Conservation (phyloP, 768 basidiomycete genomes). For the Russula vinacea region DNA sequence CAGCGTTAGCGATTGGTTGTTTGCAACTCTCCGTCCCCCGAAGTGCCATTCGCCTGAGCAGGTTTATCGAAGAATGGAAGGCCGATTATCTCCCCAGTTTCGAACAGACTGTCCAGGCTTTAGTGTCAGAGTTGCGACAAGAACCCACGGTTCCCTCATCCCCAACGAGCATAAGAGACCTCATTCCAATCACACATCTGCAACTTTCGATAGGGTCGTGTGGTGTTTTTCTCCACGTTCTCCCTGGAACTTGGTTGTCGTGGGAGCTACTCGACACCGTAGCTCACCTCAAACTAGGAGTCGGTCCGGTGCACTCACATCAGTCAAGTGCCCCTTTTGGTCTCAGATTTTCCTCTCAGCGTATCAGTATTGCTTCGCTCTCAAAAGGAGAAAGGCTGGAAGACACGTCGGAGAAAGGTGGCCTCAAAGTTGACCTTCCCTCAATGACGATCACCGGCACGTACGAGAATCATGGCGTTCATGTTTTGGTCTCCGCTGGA, state of each 20-base stretch:
- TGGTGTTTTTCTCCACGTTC: slow-evolving; percentile 69
- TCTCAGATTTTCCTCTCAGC: slow-evolving; percentile 58
- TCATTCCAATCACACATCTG: slow-evolving; percentile 42
- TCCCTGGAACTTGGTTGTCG: slow-evolving; percentile 85
- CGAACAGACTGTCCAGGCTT: slow-evolving; percentile 59
- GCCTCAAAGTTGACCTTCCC: slow-evolving; percentile 64
- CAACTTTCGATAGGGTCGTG: slow-evolving; percentile 51
- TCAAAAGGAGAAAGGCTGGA: slow-evolving; percentile 33
- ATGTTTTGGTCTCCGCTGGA: slow-evolving; percentile 60
- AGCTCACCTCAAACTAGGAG: slow-evolving; percentile 41
- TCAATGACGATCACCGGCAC: slow-evolving; percentile 59
- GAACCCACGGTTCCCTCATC: slow-evolving; percentile 11
- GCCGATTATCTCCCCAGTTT: slow-evolving; percentile 74
- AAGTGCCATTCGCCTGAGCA: slow-evolving; percentile 74
- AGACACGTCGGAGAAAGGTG: slow-evolving; percentile 41
- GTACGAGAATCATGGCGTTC: slow-evolving; percentile 48
- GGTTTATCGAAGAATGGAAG: slow-evolving; percentile 79
- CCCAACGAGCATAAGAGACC: slow-evolving; percentile 2
- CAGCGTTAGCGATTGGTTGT: slow-evolving; percentile 45
- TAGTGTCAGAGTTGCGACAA: slow-evolving; percentile 61
- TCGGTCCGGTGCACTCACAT: slow-evolving; percentile 38
- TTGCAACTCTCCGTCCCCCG: slow-evolving; percentile 66
- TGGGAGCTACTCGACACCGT: slow-evolving; percentile 60
- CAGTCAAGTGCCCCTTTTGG: slow-evolving; percentile 52
- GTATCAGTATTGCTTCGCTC: slow-evolving; percentile 55